phyloP scores from a whole-genome alignment of 352 stramenopile species.

The Peronospora farinosa region DNA sequence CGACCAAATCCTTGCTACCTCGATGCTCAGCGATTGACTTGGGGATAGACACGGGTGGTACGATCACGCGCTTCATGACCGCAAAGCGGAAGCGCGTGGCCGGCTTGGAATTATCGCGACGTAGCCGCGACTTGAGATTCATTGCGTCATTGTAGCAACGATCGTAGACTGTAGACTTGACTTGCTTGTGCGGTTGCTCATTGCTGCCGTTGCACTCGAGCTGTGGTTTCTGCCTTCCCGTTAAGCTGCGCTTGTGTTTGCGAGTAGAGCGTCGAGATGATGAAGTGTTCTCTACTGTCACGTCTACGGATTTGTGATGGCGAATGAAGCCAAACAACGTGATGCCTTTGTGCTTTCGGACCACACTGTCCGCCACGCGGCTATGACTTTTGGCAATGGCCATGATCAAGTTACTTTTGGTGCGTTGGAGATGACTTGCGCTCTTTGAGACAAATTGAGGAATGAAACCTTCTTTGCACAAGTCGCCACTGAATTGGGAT shows the following conservation, averaged over 20 bases:
- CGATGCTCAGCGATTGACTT: slow-evolving; percentile 36
- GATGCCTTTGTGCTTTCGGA: slow-evolving; percentile 22
- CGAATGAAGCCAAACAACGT: slow-evolving; percentile 18
- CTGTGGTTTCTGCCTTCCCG: slow-evolving; percentile 9
- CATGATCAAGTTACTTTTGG: slow-evolving; percentile 9
- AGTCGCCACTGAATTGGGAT: too few relatives aligned
- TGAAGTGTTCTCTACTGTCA: slow-evolving; percentile 15
- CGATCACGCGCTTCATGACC: slow-evolving; percentile 50
- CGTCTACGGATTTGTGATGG: slow-evolving; percentile 17
- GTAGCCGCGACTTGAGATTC: slow-evolving; percentile 26
- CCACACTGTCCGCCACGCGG: slow-evolving; percentile 12
- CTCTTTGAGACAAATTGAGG: slow-evolving; percentile 20
- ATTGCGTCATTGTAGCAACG: slow-evolving; percentile 23
- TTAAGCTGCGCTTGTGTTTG: slow-evolving; percentile 26
- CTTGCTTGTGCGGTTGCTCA: slow-evolving; percentile 1
- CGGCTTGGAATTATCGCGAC: slow-evolving; percentile 17
- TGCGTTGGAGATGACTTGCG: slow-evolving; percentile 10
- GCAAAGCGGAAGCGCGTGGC: slow-evolving; percentile 48
- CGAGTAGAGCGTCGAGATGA: slow-evolving; percentile 21
- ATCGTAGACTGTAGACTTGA: slow-evolving; percentile 21
- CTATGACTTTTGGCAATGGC: slow-evolving; percentile 24
- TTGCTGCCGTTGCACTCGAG: slow-evolving; percentile 8
- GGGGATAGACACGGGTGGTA: slow-evolving; percentile 52
- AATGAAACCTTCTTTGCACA: slow-evolving; percentile 4
- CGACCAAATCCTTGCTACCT: slow-evolving; percentile 39